phyloP scores from a whole-genome alignment of 495 filamentous ascomycete genomes.

The Neurospora tetrasperma region DNA sequence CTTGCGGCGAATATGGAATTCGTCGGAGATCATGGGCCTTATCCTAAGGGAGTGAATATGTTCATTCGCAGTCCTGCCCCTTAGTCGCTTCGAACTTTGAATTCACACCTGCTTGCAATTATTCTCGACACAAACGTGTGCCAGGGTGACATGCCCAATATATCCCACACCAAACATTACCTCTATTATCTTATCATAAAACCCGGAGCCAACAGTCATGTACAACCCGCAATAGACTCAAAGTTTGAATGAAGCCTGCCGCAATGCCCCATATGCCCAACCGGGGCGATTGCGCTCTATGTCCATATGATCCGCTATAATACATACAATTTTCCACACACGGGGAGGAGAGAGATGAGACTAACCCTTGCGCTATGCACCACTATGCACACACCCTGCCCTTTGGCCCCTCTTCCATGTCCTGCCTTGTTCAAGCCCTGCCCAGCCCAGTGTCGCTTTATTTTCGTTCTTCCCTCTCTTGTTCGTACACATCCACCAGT shows the following conservation, averaged over 20 bases:
- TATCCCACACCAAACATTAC: background rate
- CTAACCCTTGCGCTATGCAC: constrained; percentile 21
- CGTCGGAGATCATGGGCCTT: background rate
- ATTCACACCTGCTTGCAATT: background rate
- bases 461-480: constrained; percentile 7
- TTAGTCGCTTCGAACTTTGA: background rate
- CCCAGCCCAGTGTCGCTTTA: background rate
- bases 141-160: background rate
- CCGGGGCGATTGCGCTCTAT: constrained; percentile 14
- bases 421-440: background rate
- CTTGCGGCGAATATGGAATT: background rate
- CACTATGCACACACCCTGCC: background rate
- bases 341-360: constrained; percentile 20
- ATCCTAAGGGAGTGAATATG: background rate
- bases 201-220: background rate
- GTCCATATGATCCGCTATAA: constrained; percentile 21
- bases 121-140: background rate
- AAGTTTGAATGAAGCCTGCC: background rate
- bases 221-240: background rate
- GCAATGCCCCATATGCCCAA: constrained; percentile 8
- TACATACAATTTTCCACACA: constrained; percentile 19
- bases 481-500: constrained; percentile 17
- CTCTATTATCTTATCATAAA: background rate
- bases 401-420: background rate
- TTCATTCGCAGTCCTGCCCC: background rate